Percentiles rank a stretch among this genome's conserved stretches.
phyloP scores from a whole-genome alignment of 2,329 filamentous ascomycete genomes.

The Ophioceras dolichostomum region DNA sequence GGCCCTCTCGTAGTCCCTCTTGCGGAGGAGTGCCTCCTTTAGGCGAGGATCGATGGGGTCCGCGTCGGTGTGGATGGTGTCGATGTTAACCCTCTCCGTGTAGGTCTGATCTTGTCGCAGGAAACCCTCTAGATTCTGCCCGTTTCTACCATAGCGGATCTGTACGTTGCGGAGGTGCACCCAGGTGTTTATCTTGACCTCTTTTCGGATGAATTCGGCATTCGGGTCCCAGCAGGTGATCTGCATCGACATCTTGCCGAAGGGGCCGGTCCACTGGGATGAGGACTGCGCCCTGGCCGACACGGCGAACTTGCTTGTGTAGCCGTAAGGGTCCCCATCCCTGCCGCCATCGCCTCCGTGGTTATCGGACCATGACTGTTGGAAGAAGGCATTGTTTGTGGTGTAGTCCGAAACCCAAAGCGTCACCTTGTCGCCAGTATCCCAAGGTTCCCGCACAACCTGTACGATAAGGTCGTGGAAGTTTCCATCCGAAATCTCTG shows the following conservation, averaged over 20 bases:
- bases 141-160: constrained; percentile 43
- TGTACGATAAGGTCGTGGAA: constrained; percentile 64
- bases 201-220: constrained; percentile 38
- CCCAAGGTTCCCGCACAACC: constrained; percentile 43
- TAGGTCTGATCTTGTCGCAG: constrained; percentile 46
- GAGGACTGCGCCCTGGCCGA: constrained; percentile 4
- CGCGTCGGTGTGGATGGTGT: constrained; percentile 21
- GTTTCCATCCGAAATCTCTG: constrained; percentile 40
- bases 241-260: constrained; percentile 58
- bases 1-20: constrained; percentile 48
- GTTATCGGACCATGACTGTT: constrained; percentile 24
- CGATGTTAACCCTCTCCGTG: constrained; percentile 38
- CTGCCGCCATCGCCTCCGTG: constrained; percentile 31
- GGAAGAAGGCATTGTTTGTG: constrained; percentile 49
- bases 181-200: constrained; percentile 48
- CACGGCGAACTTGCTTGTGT: constrained; percentile 23
- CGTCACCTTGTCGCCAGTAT: constrained; percentile 33
- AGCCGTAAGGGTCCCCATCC: constrained; percentile 28
- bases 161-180: constrained; percentile 61
- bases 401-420: constrained; percentile 81
- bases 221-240: constrained; percentile 62
- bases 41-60: constrained; percentile 34
- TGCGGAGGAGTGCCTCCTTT: constrained; percentile 49
- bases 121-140: constrained; percentile 54
- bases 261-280: constrained; percentile 58